These are phyloP conservation scores for Saccharomycopsis hybrid DNA, from an alignment of 1,139 yeast genomes.

Conservation along the genomic window DNA sequence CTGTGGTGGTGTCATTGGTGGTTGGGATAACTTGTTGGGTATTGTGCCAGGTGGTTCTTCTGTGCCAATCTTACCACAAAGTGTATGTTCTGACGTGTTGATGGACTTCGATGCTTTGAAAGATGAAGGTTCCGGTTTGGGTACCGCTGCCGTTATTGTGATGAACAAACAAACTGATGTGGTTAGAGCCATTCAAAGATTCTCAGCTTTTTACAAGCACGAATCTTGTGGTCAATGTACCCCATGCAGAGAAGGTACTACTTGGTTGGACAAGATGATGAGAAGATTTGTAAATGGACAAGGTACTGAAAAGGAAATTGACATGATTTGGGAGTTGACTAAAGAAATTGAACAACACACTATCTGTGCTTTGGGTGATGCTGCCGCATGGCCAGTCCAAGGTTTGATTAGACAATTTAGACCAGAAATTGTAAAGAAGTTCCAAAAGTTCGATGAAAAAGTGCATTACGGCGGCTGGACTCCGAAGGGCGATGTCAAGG, in stretches of 20 bases:
- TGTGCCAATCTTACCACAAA: constrained; percentile 70
- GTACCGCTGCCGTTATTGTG: constrained; percentile 89
- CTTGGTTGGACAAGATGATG: constrained; percentile 80
- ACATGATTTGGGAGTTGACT: constrained; percentile 72
- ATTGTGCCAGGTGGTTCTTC: constrained; percentile 88
- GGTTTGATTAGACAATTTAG: constrained; percentile 79
- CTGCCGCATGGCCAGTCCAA: constrained; percentile 91
- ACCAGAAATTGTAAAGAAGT: constrained; percentile 73
- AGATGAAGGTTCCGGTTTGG: constrained; percentile 81
- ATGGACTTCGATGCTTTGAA: constrained; percentile 85
- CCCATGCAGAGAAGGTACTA: constrained; percentile 92
- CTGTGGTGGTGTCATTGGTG: constrained; percentile 86
- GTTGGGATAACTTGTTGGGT: constrained; percentile 84
- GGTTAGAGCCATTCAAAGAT: constrained; percentile 77
- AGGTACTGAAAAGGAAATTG: constrained; percentile 74
- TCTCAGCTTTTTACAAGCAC: constrained; percentile 76
- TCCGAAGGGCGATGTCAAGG: constrained; percentile 49
- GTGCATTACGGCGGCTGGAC: constrained; percentile 77
- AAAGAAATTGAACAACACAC: constrained; percentile 88
- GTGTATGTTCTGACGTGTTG: constrained; percentile 56
- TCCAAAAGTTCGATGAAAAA: constrained; percentile 40
- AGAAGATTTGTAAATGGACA: constrained; percentile 72
- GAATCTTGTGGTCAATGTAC: constrained; percentile 94
- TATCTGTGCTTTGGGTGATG: constrained; percentile 87
- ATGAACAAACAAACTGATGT: constrained; percentile 82